A percentile compares a stretch with the other conserved stretches of the same genome.
These are phyloP conservation scores for Pestalotiopsis sp. DNA, from an alignment of 2,329 filamentous ascomycete genomes.

Conservation along the genomic window DNA sequence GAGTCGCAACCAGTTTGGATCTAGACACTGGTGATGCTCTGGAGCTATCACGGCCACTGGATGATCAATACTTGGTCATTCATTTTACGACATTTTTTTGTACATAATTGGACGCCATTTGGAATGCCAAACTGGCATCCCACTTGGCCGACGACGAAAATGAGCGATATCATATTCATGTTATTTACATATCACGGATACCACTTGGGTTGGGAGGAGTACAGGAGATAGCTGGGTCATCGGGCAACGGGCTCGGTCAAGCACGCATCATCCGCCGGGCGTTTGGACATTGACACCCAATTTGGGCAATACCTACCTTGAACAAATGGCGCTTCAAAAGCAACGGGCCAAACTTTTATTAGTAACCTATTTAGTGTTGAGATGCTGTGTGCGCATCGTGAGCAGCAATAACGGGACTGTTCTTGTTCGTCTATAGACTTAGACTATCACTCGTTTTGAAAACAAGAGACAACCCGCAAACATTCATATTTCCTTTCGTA, in stretches of 20 bases:
- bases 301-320: neutral
- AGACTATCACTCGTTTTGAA: constrained; percentile 8
- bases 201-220: constrained; percentile 1
- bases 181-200: constrained; percentile 11
- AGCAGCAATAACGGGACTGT: neutral
- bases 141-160: neutral
- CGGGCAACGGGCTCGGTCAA: neutral
- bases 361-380: neutral
- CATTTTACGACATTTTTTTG: constrained; percentile 29
- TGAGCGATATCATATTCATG: constrained; percentile 9
- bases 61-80: constrained; percentile 12
- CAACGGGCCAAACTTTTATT: neutral
- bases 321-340: neutral
- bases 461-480: neutral
- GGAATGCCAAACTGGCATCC: neutral
- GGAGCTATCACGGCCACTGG: neutral
- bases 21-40: constrained; percentile 27
- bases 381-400: neutral
- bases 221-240: neutral
- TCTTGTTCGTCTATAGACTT: neutral
- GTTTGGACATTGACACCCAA: neutral
- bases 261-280: neutral
- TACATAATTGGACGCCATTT: constrained; percentile 31
- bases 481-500: neutral
- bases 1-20: constrained; percentile 51